Percentiles rank a stretch among this genome's conserved stretches.
Conservation (phyloP, 2,329 filamentous ascomycete genomes). For the Plectosphaerella cucumerina region DNA sequence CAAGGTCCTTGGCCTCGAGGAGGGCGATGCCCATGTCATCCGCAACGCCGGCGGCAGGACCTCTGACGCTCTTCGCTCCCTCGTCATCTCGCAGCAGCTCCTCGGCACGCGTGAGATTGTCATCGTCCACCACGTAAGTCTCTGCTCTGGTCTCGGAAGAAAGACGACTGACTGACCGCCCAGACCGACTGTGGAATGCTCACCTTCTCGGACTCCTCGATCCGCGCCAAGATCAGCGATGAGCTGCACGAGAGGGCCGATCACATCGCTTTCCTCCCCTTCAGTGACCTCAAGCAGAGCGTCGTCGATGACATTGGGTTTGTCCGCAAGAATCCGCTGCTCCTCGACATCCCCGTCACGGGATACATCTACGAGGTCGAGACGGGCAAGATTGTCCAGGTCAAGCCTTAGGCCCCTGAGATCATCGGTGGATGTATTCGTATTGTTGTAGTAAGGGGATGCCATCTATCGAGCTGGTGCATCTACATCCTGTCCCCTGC, state of each 20-base stretch:
- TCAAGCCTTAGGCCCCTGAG: background rate
- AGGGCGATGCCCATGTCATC: slow-evolving; percentile 64
- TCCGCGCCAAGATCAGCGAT: slow-evolving; percentile 49
- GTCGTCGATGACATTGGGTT: slow-evolving; percentile 63
- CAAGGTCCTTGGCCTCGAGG: slow-evolving; percentile 56
- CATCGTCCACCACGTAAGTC: slow-evolving; percentile 47
- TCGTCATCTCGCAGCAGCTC: slow-evolving; percentile 64
- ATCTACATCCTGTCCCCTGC: too few relatives aligned
- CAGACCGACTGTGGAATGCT: slow-evolving; percentile 54
- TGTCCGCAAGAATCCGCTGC: slow-evolving; percentile 52
- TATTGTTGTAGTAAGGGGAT: too few relatives aligned
- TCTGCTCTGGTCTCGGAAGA: background rate
- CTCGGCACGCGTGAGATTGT: slow-evolving; percentile 62
- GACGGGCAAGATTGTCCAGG: slow-evolving; percentile 48
- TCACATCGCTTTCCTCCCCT: slow-evolving; percentile 60
- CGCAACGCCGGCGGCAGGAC: slow-evolving; percentile 57
- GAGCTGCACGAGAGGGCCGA: slow-evolving; percentile 52
- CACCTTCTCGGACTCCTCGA: slow-evolving; percentile 58
- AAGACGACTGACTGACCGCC: background rate
- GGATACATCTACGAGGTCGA: slow-evolving; percentile 78
- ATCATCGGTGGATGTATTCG: too few relatives aligned
- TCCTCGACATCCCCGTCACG: slow-evolving; percentile 59
- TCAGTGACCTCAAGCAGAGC: slow-evolving; percentile 57
- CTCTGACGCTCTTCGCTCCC: slow-evolving; percentile 55
- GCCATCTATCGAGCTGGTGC: too few relatives aligned